These are phyloP conservation scores for Dioscorea alata DNA, from an alignment of 106 monocot species.

Conservation along the genomic window DNA sequence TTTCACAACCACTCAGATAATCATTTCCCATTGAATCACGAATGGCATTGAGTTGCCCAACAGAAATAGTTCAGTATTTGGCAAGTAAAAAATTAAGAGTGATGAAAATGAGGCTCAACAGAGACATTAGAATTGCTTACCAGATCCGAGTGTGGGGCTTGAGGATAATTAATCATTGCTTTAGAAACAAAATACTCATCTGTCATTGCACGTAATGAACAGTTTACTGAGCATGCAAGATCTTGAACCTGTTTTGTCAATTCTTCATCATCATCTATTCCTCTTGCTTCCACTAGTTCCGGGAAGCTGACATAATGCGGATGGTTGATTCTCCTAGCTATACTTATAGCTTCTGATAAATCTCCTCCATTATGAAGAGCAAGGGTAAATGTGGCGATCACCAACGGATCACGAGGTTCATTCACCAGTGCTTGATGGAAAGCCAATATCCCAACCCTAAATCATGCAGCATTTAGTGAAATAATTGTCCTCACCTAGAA, in stretches of 20 bases:
- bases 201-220: constrained; percentile 69
- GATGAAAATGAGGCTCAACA: no score
- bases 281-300: constrained; percentile 47
- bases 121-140: constrained; percentile 24
- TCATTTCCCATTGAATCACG: no score
- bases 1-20: no score
- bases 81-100: no score
- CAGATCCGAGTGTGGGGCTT: constrained; percentile 79
- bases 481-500: no score
- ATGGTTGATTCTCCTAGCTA: constrained; percentile 47
- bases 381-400: constrained; percentile 65
- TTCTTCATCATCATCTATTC: constrained; percentile 26
- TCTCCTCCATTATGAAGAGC: constrained; percentile 89
- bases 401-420: constrained; percentile 61
- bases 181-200: constrained; percentile 60
- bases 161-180: constrained; percentile 75
- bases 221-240: constrained; percentile 38
- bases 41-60: no score
- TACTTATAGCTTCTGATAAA: constrained; percentile 58
- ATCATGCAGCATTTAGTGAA: neutral
- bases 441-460: constrained; percentile 76
- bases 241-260: constrained; percentile 45
- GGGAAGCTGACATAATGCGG: constrained; percentile 40
- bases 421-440: constrained; percentile 72
- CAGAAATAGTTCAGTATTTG: no score